phyloP scores from a whole-genome alignment of 2,329 filamentous ascomycete genomes.

The Trichoderma cornu-damae region DNA sequence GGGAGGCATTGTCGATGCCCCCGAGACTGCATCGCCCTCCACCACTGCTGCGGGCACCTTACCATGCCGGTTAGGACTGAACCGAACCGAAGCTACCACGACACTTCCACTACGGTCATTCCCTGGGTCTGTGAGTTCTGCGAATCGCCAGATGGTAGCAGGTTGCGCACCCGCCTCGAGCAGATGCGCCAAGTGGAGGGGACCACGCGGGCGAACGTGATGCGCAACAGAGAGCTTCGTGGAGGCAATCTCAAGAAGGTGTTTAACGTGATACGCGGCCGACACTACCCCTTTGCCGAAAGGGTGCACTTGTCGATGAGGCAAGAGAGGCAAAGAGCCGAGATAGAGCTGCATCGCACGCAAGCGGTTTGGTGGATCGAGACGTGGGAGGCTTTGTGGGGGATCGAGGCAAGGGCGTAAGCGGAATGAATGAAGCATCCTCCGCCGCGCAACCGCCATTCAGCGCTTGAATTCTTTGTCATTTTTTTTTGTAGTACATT shows the following conservation, averaged over 20 bases:
- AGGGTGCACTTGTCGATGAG: background rate
- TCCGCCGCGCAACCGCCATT: background rate
- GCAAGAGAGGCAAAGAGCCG: background rate
- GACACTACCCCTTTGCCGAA: background rate
- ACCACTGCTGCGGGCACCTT: slow-evolving; percentile 23
- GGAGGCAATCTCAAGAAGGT: too few relatives aligned
- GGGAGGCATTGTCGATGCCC: slow-evolving; percentile 11
- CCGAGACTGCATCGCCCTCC: slow-evolving; percentile 19
- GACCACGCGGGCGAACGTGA: too few relatives aligned
- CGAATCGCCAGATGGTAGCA: background rate
- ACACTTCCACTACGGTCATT: background rate
- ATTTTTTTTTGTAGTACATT: too few relatives aligned
- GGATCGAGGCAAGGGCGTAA: background rate
- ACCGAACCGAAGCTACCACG: background rate
- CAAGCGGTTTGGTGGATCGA: background rate
- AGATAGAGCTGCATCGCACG: background rate
- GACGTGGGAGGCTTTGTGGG: background rate
- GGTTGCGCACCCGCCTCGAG: background rate
- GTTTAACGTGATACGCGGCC: background rate
- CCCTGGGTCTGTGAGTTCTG: slow-evolving; percentile 24
- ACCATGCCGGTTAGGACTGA: background rate
- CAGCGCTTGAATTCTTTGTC: background rate
- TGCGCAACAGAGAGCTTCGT: background rate
- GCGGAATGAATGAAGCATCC: background rate
- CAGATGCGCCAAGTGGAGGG: background rate